A percentile compares a stretch with the other conserved stretches of the same genome.
phyloP scores from a whole-genome alignment of 345 rosid genomes.

The Aquilaria sinensis region DNA sequence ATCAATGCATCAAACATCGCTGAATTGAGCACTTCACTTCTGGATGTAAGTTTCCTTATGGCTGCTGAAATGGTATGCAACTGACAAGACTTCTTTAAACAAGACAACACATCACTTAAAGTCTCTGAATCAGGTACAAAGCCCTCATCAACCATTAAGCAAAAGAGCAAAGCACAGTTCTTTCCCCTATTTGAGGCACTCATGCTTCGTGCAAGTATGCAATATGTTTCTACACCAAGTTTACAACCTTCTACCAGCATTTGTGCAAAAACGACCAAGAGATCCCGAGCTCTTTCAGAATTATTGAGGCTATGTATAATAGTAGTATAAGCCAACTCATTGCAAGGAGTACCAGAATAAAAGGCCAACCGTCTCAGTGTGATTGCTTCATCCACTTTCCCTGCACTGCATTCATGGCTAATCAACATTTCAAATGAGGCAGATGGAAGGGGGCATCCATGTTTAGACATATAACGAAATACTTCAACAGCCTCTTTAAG shows the following conservation, averaged over 20 bases:
- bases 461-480: conserved; percentile 37
- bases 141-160: conserved; percentile 32
- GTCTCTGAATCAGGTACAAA: conserved; percentile 30
- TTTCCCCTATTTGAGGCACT: conserved; percentile 14
- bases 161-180: conserved; percentile 32
- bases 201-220: conserved; percentile 35
- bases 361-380: conserved; percentile 27
- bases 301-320: conserved; percentile 31
- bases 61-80: conserved; percentile 21
- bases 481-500: conserved; percentile 30
- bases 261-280: conserved; percentile 27
- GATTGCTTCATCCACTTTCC: conserved; percentile 37
- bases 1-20: conserved; percentile 27
- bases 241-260: conserved; percentile 35
- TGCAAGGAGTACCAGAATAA: conserved; percentile 23
- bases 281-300: conserved; percentile 12
- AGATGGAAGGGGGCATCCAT: conserved; percentile 26
- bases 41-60: conserved; percentile 20
- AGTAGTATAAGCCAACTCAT: conserved; percentile 22
- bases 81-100: conserved; percentile 21
- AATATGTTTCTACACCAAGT: conserved; percentile 31
- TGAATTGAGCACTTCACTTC: conserved; percentile 22
- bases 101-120: conserved; percentile 16
- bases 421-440: conserved; percentile 29
- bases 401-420: conserved; percentile 20